Conservation (phyloP, 163 green algal species). For the Chlorella variabilis region DNA sequence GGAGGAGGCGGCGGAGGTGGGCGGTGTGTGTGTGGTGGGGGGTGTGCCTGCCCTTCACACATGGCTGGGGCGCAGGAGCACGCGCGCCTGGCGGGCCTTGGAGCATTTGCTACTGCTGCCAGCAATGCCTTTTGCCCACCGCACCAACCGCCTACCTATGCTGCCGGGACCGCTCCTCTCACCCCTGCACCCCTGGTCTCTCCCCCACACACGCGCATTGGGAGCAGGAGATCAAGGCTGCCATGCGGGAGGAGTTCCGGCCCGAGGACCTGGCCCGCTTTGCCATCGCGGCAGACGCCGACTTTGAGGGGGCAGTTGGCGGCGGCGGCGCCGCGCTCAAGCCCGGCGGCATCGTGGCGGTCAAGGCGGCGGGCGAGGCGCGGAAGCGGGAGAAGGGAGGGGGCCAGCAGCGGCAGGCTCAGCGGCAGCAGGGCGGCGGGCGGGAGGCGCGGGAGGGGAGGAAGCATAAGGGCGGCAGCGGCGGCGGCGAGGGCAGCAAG, state of each 20-base stretch:
- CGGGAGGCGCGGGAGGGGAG: neutral
- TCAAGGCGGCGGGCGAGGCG: constrained; percentile 39
- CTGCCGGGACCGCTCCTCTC: too few species aligned
- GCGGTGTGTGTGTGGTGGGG: neutral
- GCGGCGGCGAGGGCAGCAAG: neutral
- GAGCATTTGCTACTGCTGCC: too few species aligned
- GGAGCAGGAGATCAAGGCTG: constrained; percentile 50
- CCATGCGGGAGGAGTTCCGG: constrained; percentile 63
- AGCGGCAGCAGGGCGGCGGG: neutral
- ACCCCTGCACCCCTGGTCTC: too few species aligned
- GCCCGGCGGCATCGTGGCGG: constrained; percentile 60
- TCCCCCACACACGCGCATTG: too few species aligned
- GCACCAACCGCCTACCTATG: too few species aligned
- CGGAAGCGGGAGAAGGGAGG: neutral
- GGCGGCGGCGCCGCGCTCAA: constrained; percentile 28
- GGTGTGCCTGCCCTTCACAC: too few species aligned
- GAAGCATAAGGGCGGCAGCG: constrained; percentile 12
- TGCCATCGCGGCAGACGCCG: constrained; percentile 49
- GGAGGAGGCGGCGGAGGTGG: constrained; percentile 72
- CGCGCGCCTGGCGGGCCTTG: too few species aligned
- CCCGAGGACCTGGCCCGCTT: constrained; percentile 67
- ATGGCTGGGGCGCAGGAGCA: too few species aligned
- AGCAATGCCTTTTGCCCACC: too few species aligned
- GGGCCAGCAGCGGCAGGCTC: constrained; percentile 25
- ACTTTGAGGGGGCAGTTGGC: constrained; percentile 64